Evolutionary conservation across 192 early-diverging fungal species (phyloP).

Genomic region (Oehlia diaphana): DNA sequence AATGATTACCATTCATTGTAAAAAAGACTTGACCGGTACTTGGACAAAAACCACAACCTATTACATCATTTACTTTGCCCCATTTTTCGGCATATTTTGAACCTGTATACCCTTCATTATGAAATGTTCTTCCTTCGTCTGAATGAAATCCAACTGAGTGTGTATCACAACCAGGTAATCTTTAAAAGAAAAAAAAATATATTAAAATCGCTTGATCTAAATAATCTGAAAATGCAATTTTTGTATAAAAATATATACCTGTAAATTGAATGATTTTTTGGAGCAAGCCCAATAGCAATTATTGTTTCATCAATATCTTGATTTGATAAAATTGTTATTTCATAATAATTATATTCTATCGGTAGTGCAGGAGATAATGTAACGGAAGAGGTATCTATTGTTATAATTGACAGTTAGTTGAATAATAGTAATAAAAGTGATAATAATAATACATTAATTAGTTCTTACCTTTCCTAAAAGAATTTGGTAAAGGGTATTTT

Average conservation of each 20-base stretch:
- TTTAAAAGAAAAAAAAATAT: neutral
- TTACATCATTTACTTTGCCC: conserved; percentile 35
- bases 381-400: neutral
- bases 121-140: conserved; percentile 39
- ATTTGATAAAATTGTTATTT: conserved; percentile 17
- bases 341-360: neutral
- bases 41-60: too few species aligned
- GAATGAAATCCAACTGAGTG: conserved; percentile 51
- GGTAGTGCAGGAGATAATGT: too few species aligned
- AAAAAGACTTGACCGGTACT: too few species aligned
- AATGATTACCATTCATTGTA: too few species aligned
- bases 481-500: conserved; percentile 6
- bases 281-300: conserved; percentile 47
- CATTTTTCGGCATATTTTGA: conserved; percentile 37
- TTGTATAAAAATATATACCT: conserved; percentile 18
- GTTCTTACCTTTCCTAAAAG: too few species aligned
- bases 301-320: conserved; percentile 36
- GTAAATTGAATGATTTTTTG: conserved; percentile 50
- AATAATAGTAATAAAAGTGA: too few species aligned
- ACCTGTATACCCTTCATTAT: conserved; percentile 38
- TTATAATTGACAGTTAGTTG: neutral
- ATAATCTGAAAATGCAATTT: too few species aligned
- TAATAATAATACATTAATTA: too few species aligned
- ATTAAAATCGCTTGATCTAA: neutral
- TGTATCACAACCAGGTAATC: conserved; percentile 44